Conservation (phyloP, 1,139 yeast genomes). For the Ogataea hybrid region DNA sequence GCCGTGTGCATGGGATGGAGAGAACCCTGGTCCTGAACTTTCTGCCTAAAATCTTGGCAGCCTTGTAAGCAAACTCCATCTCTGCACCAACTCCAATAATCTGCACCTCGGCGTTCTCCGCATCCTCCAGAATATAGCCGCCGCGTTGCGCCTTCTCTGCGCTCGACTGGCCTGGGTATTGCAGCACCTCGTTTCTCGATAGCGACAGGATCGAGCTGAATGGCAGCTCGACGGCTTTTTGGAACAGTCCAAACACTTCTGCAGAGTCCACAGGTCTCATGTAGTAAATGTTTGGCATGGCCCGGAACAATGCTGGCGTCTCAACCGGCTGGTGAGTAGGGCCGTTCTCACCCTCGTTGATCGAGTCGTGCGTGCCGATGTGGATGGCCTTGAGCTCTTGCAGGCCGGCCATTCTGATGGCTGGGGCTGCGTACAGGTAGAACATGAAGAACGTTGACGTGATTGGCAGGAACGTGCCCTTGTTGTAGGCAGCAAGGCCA, state of each 20-base stretch:
- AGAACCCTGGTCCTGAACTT: slow-evolving; percentile 73
- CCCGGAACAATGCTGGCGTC: slow-evolving; percentile 97
- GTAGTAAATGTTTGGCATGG: slow-evolving; percentile 88
- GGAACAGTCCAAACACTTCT: slow-evolving; percentile 96
- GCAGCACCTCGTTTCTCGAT: slow-evolving; percentile 97
- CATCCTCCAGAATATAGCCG: slow-evolving; percentile 75
- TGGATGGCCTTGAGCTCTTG: slow-evolving; percentile 92
- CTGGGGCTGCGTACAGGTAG: slow-evolving; percentile 82
- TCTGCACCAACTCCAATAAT: slow-evolving; percentile 96
- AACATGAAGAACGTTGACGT: slow-evolving; percentile 84
- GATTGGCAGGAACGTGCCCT: slow-evolving; percentile 72
- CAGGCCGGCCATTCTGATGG: slow-evolving; percentile 91
- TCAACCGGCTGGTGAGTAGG: slow-evolving; percentile 99
- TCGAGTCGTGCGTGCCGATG: slow-evolving; percentile 99
- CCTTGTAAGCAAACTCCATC: slow-evolving; percentile 79
- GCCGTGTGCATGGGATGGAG: slow-evolving; percentile 88
- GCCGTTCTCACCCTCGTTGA: slow-evolving; percentile 99
- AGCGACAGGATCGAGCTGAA: slow-evolving; percentile 84
- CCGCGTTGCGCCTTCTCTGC: slow-evolving; percentile 93
- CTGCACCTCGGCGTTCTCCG: slow-evolving; percentile 70
- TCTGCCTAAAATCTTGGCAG: slow-evolving; percentile 62
- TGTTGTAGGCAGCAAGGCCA: slow-evolving; percentile 96
- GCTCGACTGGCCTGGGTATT: slow-evolving; percentile 81
- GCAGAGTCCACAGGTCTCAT: slow-evolving; percentile 99
- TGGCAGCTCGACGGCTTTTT: slow-evolving; percentile 66